A percentile compares a stretch with the other conserved stretches of the same genome.
phyloP scores from a whole-genome alignment of 225 moss, liverwort and hornwort genomes.

The Antitrichia curtipendula region DNA sequence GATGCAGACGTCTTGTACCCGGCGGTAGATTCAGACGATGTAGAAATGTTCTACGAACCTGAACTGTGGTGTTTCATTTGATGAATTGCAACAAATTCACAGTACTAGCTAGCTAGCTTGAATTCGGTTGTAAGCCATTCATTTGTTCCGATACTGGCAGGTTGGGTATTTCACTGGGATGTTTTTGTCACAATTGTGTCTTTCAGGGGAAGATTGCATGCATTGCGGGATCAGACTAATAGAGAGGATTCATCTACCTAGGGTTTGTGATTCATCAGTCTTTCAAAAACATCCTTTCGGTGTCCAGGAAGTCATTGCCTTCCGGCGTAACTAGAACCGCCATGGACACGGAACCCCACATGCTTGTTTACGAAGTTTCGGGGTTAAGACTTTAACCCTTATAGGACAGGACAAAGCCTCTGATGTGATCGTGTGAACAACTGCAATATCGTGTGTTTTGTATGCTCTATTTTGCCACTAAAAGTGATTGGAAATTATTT shows the following conservation, averaged over 20 bases:
- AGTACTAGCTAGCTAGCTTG: neutral
- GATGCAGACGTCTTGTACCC: neutral
- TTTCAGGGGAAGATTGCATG: neutral
- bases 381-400: neutral
- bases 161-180: neutral
- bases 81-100: neutral
- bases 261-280: neutral
- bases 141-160: neutral
- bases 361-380: neutral
- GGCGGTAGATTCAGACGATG: neutral
- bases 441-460: no score
- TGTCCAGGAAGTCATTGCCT: neutral
- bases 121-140: neutral
- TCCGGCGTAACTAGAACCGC: neutral
- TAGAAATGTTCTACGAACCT: neutral
- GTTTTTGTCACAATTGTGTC: neutral
- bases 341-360: neutral
- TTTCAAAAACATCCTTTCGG: neutral
- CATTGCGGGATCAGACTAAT: neutral
- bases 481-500: no score
- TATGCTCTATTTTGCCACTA: no score
- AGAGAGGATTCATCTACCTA: neutral
- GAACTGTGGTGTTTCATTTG: neutral
- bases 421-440: no score
- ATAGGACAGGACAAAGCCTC: neutral